Base-by-base conservation (phyloP, 441 rosid species). In the Pelargonium australe region DNA sequence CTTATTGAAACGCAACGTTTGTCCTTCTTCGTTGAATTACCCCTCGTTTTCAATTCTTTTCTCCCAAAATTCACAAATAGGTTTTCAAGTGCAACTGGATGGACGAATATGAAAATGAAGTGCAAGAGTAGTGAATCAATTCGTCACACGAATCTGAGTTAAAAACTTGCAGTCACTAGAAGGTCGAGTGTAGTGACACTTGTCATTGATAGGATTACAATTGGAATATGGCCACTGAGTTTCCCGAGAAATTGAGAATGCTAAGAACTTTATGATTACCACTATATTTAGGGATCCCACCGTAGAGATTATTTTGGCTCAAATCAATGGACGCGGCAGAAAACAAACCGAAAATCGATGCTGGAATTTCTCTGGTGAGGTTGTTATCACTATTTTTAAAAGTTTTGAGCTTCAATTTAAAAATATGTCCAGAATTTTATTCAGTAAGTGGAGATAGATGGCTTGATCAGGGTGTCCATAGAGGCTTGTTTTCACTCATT, bases 151-250 rank as follows among this genome's bases (percentile, higher is more conserved):
- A n/a, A n/a, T n/a, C n/a, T n/a, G n/a, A n/a, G n/a, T n/a, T n/a
- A n/a, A n/a, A n/a, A n/a, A n/a, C n/a, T n/a, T n/a, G n/a, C n/a
- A n/a, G n/a, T n/a, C n/a, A n/a, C 98, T 63, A 96, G 80, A 64
- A 93, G 97, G 71, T 91, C 98, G 47, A 93, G 91, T 1, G 95
- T 87, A 7, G 98, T 93, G 70, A 93, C 79, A 77, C 97, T 91
- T 82, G 89, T 97, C 98, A 94, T 94, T 44, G 84, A 70, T 11
- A 96, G 75, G 69, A 94, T 84, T 1, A 93, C 83, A 6, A 85
- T 34, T 19, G 98, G 98, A 76, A 94, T 86, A 72, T 81, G 68
- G 40, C 98, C 98, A 0, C 83, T 60, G 8, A 94, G 77, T 94
- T 94, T 70, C 92, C 85, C 25, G 97, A 94, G 17, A 94, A 74